Evolutionary conservation across 208 protist genomes (phyloP).

Genomic region (Crithidia mellificae): DNA sequence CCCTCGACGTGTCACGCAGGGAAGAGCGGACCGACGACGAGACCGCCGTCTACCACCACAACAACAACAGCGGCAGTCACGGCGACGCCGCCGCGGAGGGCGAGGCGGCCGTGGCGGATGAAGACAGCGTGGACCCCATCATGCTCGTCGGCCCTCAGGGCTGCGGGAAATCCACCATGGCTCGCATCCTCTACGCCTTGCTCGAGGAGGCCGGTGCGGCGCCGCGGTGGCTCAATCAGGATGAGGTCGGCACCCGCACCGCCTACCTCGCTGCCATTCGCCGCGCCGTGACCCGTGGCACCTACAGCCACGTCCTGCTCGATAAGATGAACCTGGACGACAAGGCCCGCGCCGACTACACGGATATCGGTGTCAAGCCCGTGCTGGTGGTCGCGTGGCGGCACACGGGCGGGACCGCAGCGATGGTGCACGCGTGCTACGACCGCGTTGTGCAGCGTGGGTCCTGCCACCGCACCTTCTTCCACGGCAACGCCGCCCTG

Average conservation of each 20-base stretch:
- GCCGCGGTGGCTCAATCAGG: slow-evolving; percentile 85
- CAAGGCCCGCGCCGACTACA: slow-evolving; percentile 46
- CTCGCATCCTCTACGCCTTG: slow-evolving; percentile 57
- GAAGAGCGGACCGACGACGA: slow-evolving; percentile 8
- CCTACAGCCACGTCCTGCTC: slow-evolving; percentile 72
- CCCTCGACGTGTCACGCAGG: slow-evolving; percentile 18
- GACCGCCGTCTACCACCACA: not conserved
- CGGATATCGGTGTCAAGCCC: slow-evolving; percentile 30
- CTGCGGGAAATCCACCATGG: slow-evolving; percentile 84
- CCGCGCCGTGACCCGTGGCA: slow-evolving; percentile 33
- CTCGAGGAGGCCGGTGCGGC: slow-evolving; percentile 52
- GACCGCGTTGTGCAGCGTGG: slow-evolving; percentile 63
- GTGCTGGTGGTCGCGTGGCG: slow-evolving; percentile 51
- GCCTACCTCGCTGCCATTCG: slow-evolving; percentile 61
- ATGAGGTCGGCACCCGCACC: slow-evolving; percentile 58
- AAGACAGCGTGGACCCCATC: slow-evolving; percentile 42
- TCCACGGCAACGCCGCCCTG: slow-evolving; percentile 3
- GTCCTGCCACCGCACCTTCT: slow-evolving; percentile 61
- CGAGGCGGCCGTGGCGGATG: slow-evolving; percentile 1
- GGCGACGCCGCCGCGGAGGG: not conserved
- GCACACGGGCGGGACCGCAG: slow-evolving; percentile 44
- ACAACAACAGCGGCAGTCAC: too few species aligned
- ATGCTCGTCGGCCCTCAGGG: slow-evolving; percentile 80
- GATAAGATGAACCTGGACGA: slow-evolving; percentile 87
- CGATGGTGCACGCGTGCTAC: slow-evolving; percentile 56